These are phyloP conservation scores for Paracoccidioides lutzii DNA, from an alignment of 2,329 filamentous ascomycete genomes.

Conservation along the genomic window DNA sequence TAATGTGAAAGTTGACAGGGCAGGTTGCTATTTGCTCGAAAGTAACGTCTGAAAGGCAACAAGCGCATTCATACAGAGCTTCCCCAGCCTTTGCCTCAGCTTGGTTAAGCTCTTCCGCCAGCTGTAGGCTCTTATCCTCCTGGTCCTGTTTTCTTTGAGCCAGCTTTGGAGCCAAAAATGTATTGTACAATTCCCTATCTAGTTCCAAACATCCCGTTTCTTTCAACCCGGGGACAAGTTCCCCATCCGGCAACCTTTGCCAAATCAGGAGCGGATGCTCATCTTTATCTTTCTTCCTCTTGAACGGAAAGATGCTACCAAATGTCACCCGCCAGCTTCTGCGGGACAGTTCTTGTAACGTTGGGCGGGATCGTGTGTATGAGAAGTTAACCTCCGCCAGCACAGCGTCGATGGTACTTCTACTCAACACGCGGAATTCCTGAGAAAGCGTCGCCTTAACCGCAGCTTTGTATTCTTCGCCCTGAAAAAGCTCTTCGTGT, in stretches of 20 bases:
- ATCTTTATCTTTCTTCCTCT: conserved; percentile 28
- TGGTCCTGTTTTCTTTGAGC: conserved; percentile 24
- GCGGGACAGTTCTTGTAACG: conserved; percentile 29
- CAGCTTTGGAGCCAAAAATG: conserved; percentile 27
- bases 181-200: conserved; percentile 29
- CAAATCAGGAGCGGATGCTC: conserved; percentile 30
- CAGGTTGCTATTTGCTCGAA: conserved; percentile 38
- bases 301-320: conserved; percentile 30
- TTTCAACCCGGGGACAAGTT: conserved; percentile 24
- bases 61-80: conserved; percentile 37
- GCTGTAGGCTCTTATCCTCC: conserved; percentile 23
- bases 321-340: conserved; percentile 35
- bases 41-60: conserved; percentile 35
- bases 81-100: conserved; percentile 29
- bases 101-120: conserved; percentile 33
- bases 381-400: conserved; percentile 37
- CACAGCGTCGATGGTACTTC: conserved; percentile 34
- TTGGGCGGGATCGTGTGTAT: conserved; percentile 32
- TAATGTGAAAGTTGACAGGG: conserved; percentile 31
- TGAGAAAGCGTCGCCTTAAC: conserved; percentile 27
- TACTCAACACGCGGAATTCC: conserved; percentile 33
- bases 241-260: conserved; percentile 21
- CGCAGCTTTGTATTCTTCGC: conserved; percentile 30
- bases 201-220: conserved; percentile 33
- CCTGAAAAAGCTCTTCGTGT: conserved; percentile 32